phyloP scores from a whole-genome alignment of 2,329 filamentous ascomycete species.

The Neopestalotiopsis sp. region DNA sequence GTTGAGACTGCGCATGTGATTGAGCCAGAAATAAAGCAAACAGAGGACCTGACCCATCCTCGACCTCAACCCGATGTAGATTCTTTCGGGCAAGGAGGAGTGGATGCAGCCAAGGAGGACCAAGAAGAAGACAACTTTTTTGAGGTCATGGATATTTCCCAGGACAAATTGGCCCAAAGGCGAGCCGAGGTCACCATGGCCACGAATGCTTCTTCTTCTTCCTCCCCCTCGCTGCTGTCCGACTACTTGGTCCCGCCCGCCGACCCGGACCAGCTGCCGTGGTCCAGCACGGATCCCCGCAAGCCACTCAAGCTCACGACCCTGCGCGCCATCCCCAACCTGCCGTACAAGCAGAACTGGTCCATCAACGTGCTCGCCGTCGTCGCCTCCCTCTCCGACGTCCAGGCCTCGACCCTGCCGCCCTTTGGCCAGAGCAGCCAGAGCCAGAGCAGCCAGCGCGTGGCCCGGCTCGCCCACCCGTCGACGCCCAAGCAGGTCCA shows the following conservation, averaged over 20 bases:
- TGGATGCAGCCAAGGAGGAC: conserved; percentile 25
- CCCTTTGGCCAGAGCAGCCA: conserved; percentile 51
- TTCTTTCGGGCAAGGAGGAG: conserved; percentile 20
- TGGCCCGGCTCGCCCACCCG: conserved; percentile 55
- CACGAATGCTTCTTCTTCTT: conserved; percentile 3
- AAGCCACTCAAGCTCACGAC: conserved; percentile 57
- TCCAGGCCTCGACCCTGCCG: conserved; percentile 55
- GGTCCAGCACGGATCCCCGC: conserved; percentile 46
- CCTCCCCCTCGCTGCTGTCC: background rate
- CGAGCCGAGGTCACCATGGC: conserved; percentile 24
- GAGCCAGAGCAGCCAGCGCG: conserved; percentile 23
- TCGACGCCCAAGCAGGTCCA: conserved; percentile 59
- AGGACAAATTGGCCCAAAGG: conserved; percentile 26
- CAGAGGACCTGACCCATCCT: background rate
- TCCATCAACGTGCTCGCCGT: conserved; percentile 60
- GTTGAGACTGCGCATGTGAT: background rate
- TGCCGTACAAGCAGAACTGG: conserved; percentile 65
- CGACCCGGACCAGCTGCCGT: conserved; percentile 31
- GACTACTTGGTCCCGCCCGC: conserved; percentile 20
- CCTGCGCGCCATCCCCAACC: conserved; percentile 53
- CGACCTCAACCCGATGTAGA: conserved; percentile 14
- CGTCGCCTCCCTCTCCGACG: conserved; percentile 50
- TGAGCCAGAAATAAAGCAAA: background rate
- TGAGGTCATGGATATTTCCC: conserved; percentile 41
- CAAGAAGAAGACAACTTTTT: conserved; percentile 41